Evolutionary conservation across 495 filamentous ascomycete species (phyloP).

Genomic region (Penicillium pulvis): DNA sequence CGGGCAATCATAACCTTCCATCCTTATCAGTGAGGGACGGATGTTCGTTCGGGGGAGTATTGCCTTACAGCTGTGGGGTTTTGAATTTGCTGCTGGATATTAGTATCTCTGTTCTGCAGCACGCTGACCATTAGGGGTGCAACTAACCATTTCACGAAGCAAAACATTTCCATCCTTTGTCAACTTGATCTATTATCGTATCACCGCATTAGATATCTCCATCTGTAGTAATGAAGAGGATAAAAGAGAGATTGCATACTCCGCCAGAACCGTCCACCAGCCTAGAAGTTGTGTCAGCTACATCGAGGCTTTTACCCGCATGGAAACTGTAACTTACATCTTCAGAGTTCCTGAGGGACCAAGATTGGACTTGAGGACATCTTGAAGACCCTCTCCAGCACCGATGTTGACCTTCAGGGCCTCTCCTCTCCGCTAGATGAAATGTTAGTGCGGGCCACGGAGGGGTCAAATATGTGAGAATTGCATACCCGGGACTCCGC

Average conservation of each 20-base stretch:
- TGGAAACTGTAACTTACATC: constrained; percentile 62
- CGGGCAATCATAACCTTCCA: constrained; percentile 93
- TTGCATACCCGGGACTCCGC: constrained; percentile 86
- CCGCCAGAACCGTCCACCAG: constrained; percentile 92
- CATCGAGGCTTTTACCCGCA: constrained; percentile 9
- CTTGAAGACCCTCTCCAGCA: constrained; percentile 90
- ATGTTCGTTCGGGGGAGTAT: constrained; percentile 13
- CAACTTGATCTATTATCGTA: constrained; percentile 78
- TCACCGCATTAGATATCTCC: constrained; percentile 18
- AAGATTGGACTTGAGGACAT: constrained; percentile 96
- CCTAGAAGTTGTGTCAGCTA: constrained; percentile 54
- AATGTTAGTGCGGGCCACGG: constrained; percentile 42
- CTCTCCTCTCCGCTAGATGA: constrained; percentile 82
- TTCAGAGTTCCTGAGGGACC: constrained; percentile 94
- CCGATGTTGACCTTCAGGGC: constrained; percentile 95
- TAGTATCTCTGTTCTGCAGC: constrained; percentile 28
- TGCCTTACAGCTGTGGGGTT: constrained; percentile 78
- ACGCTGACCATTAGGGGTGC: background rate
- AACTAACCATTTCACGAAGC: constrained; percentile 88
- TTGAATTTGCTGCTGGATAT: constrained; percentile 66
- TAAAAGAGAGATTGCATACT: constrained; percentile 56
- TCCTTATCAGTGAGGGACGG: constrained; percentile 28
- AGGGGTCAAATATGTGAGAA: constrained; percentile 18
- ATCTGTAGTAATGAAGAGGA: constrained; percentile 10
- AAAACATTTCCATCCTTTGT: constrained; percentile 99